Percentiles rank a stretch among this genome's conserved stretches.
These are phyloP conservation scores for Trichaptum fuscoviolaceum DNA, from an alignment of 768 basidiomycete genomes.

Conservation along the genomic window DNA sequence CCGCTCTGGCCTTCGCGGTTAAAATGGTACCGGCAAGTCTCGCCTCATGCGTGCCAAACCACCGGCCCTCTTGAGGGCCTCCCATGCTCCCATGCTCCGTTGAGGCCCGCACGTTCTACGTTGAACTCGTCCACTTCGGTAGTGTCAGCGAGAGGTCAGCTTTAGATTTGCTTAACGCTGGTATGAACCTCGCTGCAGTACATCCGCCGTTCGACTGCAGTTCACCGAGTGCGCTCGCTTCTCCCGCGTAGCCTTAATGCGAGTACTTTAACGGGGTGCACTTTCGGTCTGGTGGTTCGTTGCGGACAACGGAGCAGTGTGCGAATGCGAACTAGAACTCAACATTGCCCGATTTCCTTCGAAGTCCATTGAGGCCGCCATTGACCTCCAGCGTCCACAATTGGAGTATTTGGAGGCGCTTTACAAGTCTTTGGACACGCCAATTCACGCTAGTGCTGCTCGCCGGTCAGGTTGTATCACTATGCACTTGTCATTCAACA, in stretches of 20 bases:
- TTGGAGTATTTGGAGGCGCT: no score
- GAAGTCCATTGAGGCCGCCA: slow-evolving; percentile 91
- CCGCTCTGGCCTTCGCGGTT: slow-evolving; percentile 97
- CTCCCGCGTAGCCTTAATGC: slow-evolving; percentile 22
- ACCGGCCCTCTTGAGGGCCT: slow-evolving; percentile 97
- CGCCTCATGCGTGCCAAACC: slow-evolving; percentile 89
- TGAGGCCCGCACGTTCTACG: slow-evolving; percentile 97
- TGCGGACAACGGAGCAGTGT: slow-evolving; percentile 31
- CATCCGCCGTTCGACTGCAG: no score
- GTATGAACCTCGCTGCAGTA: slow-evolving; percentile 88
- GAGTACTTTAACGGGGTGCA: slow-evolving; percentile 63
- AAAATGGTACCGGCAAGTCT: slow-evolving; percentile 99
- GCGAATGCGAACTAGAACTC: slow-evolving; percentile 43
- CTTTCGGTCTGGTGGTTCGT: slow-evolving; percentile 42
- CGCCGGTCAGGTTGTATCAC: slow-evolving; percentile 39
- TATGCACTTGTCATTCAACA: slow-evolving; percentile 78
- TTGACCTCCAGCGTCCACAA: slow-evolving; percentile 19
- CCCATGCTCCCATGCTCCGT: slow-evolving; percentile 96
- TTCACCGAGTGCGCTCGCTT: no score
- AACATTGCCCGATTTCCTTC: slow-evolving; percentile 54
- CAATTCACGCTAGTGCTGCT: no score
- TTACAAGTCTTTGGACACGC: no score
- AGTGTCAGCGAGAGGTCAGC: no score
- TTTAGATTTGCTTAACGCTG: no score
- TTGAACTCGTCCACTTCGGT: slow-evolving; percentile 98